phyloP scores from a whole-genome alignment of 75 land plant species.

The Adiantum capillusveneris region DNA sequence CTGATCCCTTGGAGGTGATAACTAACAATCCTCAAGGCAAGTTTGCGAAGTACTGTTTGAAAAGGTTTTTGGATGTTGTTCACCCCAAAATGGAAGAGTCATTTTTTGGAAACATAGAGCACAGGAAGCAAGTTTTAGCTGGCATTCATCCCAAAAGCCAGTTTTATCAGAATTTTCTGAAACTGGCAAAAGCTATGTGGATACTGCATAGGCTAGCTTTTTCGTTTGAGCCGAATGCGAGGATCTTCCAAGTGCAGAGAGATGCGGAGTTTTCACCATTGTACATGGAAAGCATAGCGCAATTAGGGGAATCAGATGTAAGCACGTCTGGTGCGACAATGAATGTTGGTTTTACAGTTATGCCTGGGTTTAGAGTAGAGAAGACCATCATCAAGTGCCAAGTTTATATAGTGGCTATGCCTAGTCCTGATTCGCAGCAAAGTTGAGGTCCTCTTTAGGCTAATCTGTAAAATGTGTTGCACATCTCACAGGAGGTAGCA shows the following conservation, averaged over 20 bases:
- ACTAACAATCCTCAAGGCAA: slow-evolving; percentile 51
- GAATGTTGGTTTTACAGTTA: slow-evolving; percentile 70
- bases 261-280: slow-evolving; percentile 69
- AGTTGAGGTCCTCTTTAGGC: no score
- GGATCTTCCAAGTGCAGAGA: slow-evolving; percentile 64
- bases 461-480: no score
- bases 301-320: slow-evolving; percentile 40
- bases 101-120: slow-evolving; percentile 81
- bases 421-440: no score
- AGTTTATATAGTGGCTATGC: slow-evolving; percentile 34
- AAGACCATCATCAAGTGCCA: slow-evolving; percentile 57
- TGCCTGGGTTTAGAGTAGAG: slow-evolving; percentile 82
- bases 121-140: slow-evolving; percentile 50
- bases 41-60: slow-evolving; percentile 70
- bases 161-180: slow-evolving; percentile 75
- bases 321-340: slow-evolving; percentile 25
- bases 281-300: slow-evolving; percentile 82
- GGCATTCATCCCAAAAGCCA: slow-evolving; percentile 83
- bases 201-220: slow-evolving; percentile 75
- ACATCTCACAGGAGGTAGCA: no score
- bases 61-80: slow-evolving; percentile 63
- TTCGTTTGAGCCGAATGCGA: slow-evolving; percentile 67
- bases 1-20: slow-evolving; percentile 58
- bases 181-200: slow-evolving; percentile 82
- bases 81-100: slow-evolving; percentile 86